Evolutionary conservation across 1,139 yeast species (phyloP), one percentile per base, ranked within the genome.

Genomic region (Pichia sp.): DNA sequence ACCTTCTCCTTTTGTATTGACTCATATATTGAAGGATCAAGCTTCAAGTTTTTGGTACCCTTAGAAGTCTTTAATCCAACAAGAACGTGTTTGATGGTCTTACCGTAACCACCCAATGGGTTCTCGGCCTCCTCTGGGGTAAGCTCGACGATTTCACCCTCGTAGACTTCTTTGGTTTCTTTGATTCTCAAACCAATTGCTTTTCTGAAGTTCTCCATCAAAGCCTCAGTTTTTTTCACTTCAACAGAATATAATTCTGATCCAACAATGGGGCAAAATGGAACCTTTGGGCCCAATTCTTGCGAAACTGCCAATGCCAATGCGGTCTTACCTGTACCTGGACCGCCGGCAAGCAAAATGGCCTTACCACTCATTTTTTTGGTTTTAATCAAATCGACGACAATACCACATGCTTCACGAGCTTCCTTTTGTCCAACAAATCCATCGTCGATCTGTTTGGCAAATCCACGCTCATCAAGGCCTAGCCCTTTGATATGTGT

Each of bases 321-420:
- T 0, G 99, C 99, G 0, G 99, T 93, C 72, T 93, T 93, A 67
- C 99, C 99, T 4, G 98, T 92, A 3, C 98, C 98, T 16, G 99
- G 98, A 4, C 96, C 96, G 58, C 99, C 99, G 0, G 99, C 98
- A 54, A 93, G 77, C 59, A 93, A 74, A 49, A 93, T 84, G n/a
- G 98, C 99, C 69, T 90, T 89, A 32, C 99, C 99, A 54, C 96
- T 86, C 89, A 93, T 87, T 70, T 86, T 90, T 68, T 89, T 90
- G 43, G 93, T 87, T 72, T 90, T 92, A 74, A 93, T 90, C 67
- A 93, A 76, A 71, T 93, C 99, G 41, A 93, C 98, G 61, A 93
- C 81, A 53, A 95, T 85, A 59, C 99, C 99, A 70, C 97, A 92
- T 1, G 98, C 98, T 72, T 93, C 99, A 70, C 99, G 81, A 13